A percentile compares a stretch with the other conserved stretches of the same genome.
Evolutionary conservation across 108 stramenopile species (phyloP).

Genomic region (Cylindrotheca closterium): DNA sequence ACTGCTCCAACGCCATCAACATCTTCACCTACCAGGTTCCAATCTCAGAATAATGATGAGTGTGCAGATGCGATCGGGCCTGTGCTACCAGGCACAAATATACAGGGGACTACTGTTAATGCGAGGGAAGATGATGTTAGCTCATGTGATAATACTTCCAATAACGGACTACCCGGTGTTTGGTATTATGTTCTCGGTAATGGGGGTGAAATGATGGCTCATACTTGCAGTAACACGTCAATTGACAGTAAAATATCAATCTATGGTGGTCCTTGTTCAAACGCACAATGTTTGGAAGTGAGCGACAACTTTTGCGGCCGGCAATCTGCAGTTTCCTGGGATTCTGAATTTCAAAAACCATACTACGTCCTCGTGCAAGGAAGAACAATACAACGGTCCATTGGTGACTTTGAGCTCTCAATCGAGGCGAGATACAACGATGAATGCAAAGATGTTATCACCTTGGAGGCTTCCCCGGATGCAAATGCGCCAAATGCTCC

Average conservation of each 20-base stretch:
- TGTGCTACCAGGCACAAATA: not conserved
- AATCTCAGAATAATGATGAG: not conserved
- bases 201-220: not conserved
- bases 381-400: not conserved
- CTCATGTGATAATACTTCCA: not conserved
- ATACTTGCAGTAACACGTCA: not conserved
- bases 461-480: not conserved
- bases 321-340: not conserved
- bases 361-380: not conserved
- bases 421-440: not conserved
- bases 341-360: not conserved
- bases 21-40: not conserved
- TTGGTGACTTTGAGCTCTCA: not conserved
- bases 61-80: conserved; percentile 2
- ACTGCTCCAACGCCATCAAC: conserved; percentile 1
- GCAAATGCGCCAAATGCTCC: not conserved
- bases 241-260: conserved; percentile 5
- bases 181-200: conserved; percentile 6
- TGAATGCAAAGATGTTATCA: not conserved
- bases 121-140: not conserved
- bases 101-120: not conserved
- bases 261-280: not conserved
- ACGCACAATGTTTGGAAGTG: not conserved
- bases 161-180: not conserved
- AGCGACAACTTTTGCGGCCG: not conserved